These are phyloP conservation scores for Ceratobasidium sp. DNA, from an alignment of 1,284 basidiomycete species.

Conservation along the genomic window DNA sequence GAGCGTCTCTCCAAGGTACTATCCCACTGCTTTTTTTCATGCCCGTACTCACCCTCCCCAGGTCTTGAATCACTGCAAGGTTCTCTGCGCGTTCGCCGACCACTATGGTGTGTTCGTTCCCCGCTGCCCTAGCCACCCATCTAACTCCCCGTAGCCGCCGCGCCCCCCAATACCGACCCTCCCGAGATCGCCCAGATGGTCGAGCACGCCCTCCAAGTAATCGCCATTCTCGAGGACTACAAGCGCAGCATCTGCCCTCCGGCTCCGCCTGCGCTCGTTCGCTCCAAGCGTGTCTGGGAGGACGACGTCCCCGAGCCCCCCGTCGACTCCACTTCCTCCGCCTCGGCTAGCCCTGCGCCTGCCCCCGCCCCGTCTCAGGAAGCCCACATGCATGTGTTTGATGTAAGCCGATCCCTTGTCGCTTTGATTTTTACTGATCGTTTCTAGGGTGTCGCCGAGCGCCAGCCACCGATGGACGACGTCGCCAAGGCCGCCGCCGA, in stretches of 20 bases:
- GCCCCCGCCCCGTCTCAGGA: slow-evolving; percentile 4
- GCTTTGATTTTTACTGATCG: not conserved
- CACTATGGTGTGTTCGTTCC: slow-evolving; percentile 19
- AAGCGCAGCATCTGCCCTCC: not conserved
- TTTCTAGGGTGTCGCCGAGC: slow-evolving; percentile 19
- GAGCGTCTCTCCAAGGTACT: slow-evolving; percentile 26
- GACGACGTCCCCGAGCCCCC: slow-evolving; percentile 30
- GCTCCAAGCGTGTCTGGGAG: slow-evolving; percentile 33
- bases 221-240: slow-evolving; percentile 25
- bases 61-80: slow-evolving; percentile 16
- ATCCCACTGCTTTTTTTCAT: not conserved
- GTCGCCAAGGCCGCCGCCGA: slow-evolving; percentile 7
- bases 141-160: not conserved
- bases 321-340: slow-evolving; percentile 16
- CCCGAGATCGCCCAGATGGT: slow-evolving; percentile 32
- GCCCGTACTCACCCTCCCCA: not conserved
- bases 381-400: slow-evolving; percentile 37
- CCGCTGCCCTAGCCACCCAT: not conserved
- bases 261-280: not conserved
- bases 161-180: not conserved
- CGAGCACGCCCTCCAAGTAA: slow-evolving; percentile 21
- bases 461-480: slow-evolving; percentile 4
- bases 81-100: slow-evolving; percentile 32
- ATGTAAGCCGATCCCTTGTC: slow-evolving; percentile 17
- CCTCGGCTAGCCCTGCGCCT: not conserved